A percentile compares a stretch with the other conserved stretches of the same genome.
These are phyloP conservation scores for Vitis hybrid DNA, from an alignment of 177 flowering plant genomes.

Conservation along the genomic window DNA sequence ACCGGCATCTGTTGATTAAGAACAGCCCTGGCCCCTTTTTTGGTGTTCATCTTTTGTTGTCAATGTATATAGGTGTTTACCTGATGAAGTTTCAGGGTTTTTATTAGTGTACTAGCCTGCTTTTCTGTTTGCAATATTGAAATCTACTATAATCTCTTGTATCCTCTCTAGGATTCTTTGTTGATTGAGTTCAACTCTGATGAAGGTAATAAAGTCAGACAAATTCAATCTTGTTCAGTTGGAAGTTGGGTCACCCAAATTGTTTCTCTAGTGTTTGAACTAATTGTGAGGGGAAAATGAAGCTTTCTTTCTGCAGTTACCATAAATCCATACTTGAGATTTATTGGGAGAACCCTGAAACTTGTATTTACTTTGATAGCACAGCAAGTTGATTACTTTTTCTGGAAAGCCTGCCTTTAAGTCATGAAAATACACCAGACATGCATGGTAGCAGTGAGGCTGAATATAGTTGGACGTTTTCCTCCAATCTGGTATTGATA, in stretches of 20 bases:
- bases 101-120: neutral
- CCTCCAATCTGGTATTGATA: too few species aligned
- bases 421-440: too few species aligned
- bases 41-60: neutral
- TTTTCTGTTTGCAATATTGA: neutral
- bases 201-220: neutral
- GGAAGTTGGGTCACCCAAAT: neutral
- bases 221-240: neutral
- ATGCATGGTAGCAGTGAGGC: too few species aligned
- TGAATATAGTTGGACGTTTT: too few species aligned
- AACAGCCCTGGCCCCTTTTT: constrained; percentile 1
- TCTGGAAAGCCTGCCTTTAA: too few species aligned
- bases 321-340: too few species aligned
- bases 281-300: too few species aligned
- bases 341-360: too few species aligned
- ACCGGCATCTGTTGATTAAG: constrained; percentile 3
- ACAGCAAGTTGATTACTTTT: too few species aligned
- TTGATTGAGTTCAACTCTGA: neutral
- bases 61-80: constrained; percentile 4
- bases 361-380: too few species aligned
- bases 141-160: neutral
- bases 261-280: neutral
- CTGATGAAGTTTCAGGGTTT: constrained; percentile 1
- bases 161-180: neutral
- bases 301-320: too few species aligned